phyloP scores from a whole-genome alignment of 2,329 filamentous ascomycete species.

The Ascomycota sp. region DNA sequence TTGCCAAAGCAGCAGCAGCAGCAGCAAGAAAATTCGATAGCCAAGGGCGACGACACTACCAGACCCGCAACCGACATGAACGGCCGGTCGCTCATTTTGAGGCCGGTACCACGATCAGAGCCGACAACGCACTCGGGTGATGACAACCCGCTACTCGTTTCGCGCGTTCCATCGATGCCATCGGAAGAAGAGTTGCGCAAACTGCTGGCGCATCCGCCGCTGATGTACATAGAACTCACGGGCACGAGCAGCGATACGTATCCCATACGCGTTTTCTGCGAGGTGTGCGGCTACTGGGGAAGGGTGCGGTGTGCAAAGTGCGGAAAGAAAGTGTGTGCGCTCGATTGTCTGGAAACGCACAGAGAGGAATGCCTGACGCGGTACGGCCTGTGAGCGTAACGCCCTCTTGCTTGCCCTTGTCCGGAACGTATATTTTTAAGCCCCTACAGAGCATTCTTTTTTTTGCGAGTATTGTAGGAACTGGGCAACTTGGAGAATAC shows the following conservation, averaged over 20 bases:
- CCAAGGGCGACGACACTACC: conserved; percentile 2
- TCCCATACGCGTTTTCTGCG: conserved; percentile 48
- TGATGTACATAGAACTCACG: conserved; percentile 46
- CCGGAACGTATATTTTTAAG: too few species aligned
- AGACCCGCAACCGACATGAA: neutral
- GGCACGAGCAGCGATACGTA: conserved; percentile 25
- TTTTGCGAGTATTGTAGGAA: too few species aligned
- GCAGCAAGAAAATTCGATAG: too few species aligned
- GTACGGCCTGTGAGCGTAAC: conserved; percentile 28
- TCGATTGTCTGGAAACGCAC: conserved; percentile 55
- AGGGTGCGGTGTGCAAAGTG: conserved; percentile 58
- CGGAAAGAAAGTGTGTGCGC: conserved; percentile 55
- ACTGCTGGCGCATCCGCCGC: conserved; percentile 40
- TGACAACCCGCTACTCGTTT: conserved; percentile 35
- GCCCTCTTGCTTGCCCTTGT: too few species aligned
- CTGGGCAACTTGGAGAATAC: too few species aligned
- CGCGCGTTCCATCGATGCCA: conserved; percentile 35
- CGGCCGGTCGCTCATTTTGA: conserved; percentile 7
- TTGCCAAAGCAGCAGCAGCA: conserved; percentile 4
- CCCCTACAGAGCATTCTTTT: too few species aligned
- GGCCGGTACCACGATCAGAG: conserved; percentile 8
- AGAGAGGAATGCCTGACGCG: conserved; percentile 50
- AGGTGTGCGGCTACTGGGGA: conserved; percentile 69
- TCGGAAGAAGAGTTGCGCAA: conserved; percentile 40
- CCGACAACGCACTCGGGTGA: conserved; percentile 20